Evolutionary conservation across 352 stramenopile species (phyloP), one percentile per base, ranked within the genome.

Genomic region (Pilasporangium apinafurcum): DNA sequence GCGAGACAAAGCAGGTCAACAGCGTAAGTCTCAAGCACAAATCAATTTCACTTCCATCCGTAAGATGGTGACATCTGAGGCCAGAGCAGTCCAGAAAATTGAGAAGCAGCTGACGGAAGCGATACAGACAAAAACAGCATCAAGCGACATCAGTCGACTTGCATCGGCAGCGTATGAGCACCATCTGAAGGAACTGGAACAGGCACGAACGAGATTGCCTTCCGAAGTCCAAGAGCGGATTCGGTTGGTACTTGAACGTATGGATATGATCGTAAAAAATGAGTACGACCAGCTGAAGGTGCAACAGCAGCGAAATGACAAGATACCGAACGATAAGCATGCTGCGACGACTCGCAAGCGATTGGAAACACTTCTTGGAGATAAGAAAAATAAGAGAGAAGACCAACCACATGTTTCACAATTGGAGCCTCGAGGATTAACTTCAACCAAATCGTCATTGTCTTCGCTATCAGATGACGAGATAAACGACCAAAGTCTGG

Each of bases 291-390:
- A 46, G 6, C 48, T 41, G 5, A 59, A 77, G 6, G 24, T 17
- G 0, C 37, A 59, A 5, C 51, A 71, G 38, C 33, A 25, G 8
- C 25, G 48, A 16, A 59, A 51, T 36, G 22, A 45, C 5, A 68
- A 62, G n/a, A 78, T 84, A 37, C 72, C 83, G 39, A 32, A 55
- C 2, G 59, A 64, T 14, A 53, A 78, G 13, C 59, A 72, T 32
- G 48, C 75, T 8, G 50, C 57, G 12, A 41, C 75, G 2, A 71
- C 75, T 5, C 57, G 70, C n/a, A 72, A 71, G 30, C 51, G 69
- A 5, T 51, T 87, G 17, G 54, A 63, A 39, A 50, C 45, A 17
- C 52, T 83, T 14, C 31, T 80, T 18, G 40, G 31, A 26, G 44
- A 20, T 37, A 57, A 35, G 21, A 17, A 38, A n/a, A 14, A 33